A percentile compares a stretch with the other conserved stretches of the same genome.
These are phyloP conservation scores for Micractinium sp. DNA, from an alignment of 139 green algal genomes.

Conservation along the genomic window DNA sequence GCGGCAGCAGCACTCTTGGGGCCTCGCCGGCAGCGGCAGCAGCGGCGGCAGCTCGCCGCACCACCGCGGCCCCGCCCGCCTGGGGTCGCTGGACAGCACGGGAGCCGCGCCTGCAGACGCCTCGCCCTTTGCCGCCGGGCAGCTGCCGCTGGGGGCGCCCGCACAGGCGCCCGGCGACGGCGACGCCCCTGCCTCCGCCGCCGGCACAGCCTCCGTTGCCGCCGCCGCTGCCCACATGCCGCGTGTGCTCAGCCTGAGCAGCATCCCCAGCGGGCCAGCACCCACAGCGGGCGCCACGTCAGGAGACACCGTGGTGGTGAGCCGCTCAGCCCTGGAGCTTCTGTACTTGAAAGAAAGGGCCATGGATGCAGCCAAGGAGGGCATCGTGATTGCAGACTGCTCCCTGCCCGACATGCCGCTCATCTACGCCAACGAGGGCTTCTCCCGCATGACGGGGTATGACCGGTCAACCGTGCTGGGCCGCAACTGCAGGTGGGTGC, in stretches of 20 bases:
- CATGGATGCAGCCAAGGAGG: constrained; percentile 79
- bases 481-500: constrained; percentile 74
- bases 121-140: constrained; percentile 1
- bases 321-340: constrained; percentile 66
- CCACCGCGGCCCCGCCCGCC: background rate
- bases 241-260: background rate
- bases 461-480: constrained; percentile 55
- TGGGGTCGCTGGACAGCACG: background rate
- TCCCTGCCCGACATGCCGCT: constrained; percentile 81
- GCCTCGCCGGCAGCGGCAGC: background rate
- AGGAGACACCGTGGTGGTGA: constrained; percentile 55
- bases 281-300: background rate
- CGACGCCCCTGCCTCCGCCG: background rate
- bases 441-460: constrained; percentile 88
- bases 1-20: constrained; percentile 13
- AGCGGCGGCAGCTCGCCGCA: background rate
- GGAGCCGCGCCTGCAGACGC: background rate
- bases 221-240: background rate
- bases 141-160: background rate
- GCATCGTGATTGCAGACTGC: constrained; percentile 84
- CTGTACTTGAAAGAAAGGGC: constrained; percentile 78
- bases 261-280: background rate
- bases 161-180: background rate
- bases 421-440: constrained; percentile 84
- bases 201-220: background rate